Base-by-base conservation (phyloP, 2,329 filamentous ascomycete genomes). In the Fusarium irregulare region DNA sequence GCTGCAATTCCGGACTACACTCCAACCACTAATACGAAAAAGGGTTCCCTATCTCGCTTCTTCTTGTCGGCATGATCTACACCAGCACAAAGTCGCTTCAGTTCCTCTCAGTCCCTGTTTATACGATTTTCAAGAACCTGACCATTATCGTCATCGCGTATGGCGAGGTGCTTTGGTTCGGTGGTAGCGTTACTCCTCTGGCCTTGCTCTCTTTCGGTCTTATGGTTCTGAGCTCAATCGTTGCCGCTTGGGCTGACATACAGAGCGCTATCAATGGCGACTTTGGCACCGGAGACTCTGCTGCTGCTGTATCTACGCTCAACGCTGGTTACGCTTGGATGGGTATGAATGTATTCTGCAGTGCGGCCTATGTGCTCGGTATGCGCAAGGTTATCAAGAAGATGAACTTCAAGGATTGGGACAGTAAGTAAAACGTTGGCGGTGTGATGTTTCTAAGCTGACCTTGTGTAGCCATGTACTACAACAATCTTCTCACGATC, bases 121-220 rank as follows among this genome's bases (percentile, higher is more conserved):
- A 99, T 84, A 99, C 96, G 59, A 99, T 99, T 80, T 99, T 99
- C 88, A 99, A 99, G 88, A 99, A 99, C 84, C 83, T 99, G 85
- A 98, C 96, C 66, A 99, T 97, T 80, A 98, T 99, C 76, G 90
- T 98, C 71, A 99, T 98, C 77, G 96, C 96, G 59, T 99, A 99
- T 75, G 96, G 96, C 74, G 96, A 99, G 83, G 95, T 99, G 30
- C 87, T 99, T 56, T 98, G 95, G 94, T 99, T 99, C 75, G 96
- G 96, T 67, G 95, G 95, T 77, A 93, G 90, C 50, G 95, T 99
- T 64, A 94, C 92, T 18, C 88, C 91, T 48, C 89, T 97, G 81
- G 91, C 94, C 4, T 88, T 99, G 30, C 91, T 98, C 77, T 97
- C 94, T 5, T 99, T 99, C 76, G 94, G 94, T 57, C 85, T 99